These are phyloP conservation scores for Leptodontidium sp. DNA, from an alignment of 2,329 filamentous ascomycete genomes.

Conservation along the genomic window DNA sequence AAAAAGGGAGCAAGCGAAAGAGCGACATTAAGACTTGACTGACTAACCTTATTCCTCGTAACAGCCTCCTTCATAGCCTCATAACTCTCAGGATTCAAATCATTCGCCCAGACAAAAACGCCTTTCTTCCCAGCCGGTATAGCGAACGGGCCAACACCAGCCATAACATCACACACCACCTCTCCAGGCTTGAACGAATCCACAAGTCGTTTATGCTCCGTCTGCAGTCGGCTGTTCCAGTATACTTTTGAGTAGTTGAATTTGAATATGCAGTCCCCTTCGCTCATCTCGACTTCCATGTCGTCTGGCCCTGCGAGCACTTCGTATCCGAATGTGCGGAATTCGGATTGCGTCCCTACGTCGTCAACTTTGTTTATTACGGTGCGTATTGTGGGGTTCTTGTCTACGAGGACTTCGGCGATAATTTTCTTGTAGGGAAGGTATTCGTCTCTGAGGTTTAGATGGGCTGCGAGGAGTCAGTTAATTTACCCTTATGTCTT, in stretches of 20 bases:
- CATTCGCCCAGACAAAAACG: constrained; percentile 96
- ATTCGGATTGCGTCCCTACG: constrained; percentile 85
- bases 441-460: constrained; percentile 87
- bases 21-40: constrained; percentile 5
- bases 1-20: constrained; percentile 8
- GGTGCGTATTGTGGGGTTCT: constrained; percentile 81
- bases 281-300: constrained; percentile 81
- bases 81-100: constrained; percentile 92
- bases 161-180: constrained; percentile 96
- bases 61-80: constrained; percentile 75
- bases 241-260: constrained; percentile 98
- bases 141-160: constrained; percentile 94
- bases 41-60: constrained; percentile 76
- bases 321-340: constrained; percentile 92
- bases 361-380: constrained; percentile 97
- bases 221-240: constrained; percentile 93
- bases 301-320: constrained; percentile 84
- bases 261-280: constrained; percentile 84
- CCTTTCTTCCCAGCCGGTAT: constrained; percentile 88
- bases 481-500: constrained; percentile 22
- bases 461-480: constrained; percentile 66
- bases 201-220: constrained; percentile 85
- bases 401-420: constrained; percentile 86
- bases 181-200: constrained; percentile 81
- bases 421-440: constrained; percentile 87